Conservation (phyloP, 2,329 filamentous ascomycete genomes). For the Diatrype stigma region DNA sequence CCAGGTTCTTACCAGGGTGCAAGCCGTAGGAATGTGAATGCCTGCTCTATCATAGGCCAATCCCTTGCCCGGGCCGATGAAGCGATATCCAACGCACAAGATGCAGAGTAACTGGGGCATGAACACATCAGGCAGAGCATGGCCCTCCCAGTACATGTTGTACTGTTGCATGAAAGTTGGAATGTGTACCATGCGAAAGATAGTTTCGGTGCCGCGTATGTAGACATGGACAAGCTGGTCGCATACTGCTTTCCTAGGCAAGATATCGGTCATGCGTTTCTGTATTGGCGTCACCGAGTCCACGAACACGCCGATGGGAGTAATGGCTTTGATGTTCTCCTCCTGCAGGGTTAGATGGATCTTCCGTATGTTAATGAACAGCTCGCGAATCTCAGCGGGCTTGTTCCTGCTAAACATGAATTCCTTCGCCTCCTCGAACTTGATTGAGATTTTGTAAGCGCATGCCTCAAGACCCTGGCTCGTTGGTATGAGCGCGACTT, state of each 20-base stretch:
- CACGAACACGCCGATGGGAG: slow-evolving; percentile 52
- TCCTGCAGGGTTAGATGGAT: slow-evolving; percentile 46
- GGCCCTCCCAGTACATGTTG: slow-evolving; percentile 47
- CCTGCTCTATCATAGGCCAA: slow-evolving; percentile 50
- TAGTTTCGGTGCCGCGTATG: slow-evolving; percentile 45
- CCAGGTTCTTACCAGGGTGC: slow-evolving; percentile 51
- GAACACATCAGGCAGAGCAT: slow-evolving; percentile 44
- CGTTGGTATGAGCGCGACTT: slow-evolving; percentile 14
- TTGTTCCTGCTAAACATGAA: slow-evolving; percentile 42
- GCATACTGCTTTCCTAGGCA: slow-evolving; percentile 48
- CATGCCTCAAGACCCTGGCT: not conserved
- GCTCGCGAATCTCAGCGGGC: slow-evolving; percentile 36
- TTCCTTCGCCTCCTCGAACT: slow-evolving; percentile 52
- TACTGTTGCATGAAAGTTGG: slow-evolving; percentile 49
- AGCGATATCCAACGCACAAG: slow-evolving; percentile 50
- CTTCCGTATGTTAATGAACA: slow-evolving; percentile 41
- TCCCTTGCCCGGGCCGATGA: slow-evolving; percentile 46
- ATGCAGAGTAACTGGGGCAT: slow-evolving; percentile 50
- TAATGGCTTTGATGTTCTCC: slow-evolving; percentile 41
- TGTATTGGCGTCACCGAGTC: slow-evolving; percentile 56
- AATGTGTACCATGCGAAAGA: slow-evolving; percentile 51
- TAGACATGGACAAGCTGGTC: slow-evolving; percentile 48
- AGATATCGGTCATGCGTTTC: slow-evolving; percentile 54
- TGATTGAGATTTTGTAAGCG: slow-evolving; percentile 9
- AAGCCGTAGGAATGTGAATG: slow-evolving; percentile 54